These are phyloP conservation scores for Acanthamoeba culbertsoni DNA, from an alignment of 208 protist genomes.

Conservation along the genomic window DNA sequence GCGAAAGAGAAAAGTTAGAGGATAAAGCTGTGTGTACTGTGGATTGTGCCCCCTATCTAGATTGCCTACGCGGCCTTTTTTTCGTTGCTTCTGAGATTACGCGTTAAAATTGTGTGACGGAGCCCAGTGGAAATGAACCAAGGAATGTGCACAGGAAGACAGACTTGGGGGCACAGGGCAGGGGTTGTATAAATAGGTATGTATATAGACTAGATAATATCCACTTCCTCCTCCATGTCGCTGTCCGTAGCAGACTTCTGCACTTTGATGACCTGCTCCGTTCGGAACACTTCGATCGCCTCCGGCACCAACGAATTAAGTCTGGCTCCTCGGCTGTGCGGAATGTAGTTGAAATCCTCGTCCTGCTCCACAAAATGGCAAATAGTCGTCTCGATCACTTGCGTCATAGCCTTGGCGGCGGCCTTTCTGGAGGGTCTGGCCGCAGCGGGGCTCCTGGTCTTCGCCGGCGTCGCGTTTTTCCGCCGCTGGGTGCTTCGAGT, in stretches of 20 bases:
- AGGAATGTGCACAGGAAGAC: neutral
- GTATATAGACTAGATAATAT: neutral
- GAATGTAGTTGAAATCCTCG: conserved; percentile 23
- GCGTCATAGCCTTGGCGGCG: neutral
- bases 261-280: conserved; percentile 31
- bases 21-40: too few species aligned
- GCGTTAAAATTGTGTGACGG: too few species aligned
- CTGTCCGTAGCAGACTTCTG: neutral
- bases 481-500: neutral
- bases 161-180: neutral
- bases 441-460: neutral
- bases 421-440: neutral
- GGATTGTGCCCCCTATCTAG: too few species aligned
- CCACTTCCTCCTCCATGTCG: conserved; percentile 14
- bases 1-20: too few species aligned
- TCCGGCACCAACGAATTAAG: conserved; percentile 24
- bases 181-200: neutral
- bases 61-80: too few species aligned
- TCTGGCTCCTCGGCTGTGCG: conserved; percentile 4
- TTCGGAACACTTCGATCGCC: conserved; percentile 29
- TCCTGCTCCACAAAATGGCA: conserved; percentile 39
- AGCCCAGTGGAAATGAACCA: too few species aligned
- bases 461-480: conserved; percentile 9
- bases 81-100: too few species aligned
- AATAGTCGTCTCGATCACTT: conserved; percentile 36